Percentiles rank a stretch among this genome's conserved stretches.
Conservation (phyloP, 2,329 filamentous ascomycete genomes). For the Rutstroemia sp. region DNA sequence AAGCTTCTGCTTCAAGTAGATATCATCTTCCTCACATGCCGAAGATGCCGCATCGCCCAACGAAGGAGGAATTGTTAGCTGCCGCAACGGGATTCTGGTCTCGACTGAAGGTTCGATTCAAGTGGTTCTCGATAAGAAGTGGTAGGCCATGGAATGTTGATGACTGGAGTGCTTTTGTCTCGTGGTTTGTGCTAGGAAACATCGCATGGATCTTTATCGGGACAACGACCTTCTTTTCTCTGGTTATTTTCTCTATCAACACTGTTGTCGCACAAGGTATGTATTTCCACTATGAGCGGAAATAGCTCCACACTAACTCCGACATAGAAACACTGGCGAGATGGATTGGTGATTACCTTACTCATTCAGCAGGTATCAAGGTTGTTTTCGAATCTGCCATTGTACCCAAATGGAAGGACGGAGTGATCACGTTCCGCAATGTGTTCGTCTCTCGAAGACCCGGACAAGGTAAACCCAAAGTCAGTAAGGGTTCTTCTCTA, state of each 20-base stretch:
- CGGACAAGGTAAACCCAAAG: conserved; percentile 71
- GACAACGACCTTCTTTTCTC: conserved; percentile 93
- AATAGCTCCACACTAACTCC: background rate
- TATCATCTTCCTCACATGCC: conserved; percentile 52
- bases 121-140: conserved; percentile 95
- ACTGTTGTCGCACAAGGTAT: conserved; percentile 89
- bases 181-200: conserved; percentile 91
- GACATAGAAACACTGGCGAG: conserved; percentile 74
- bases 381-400: conserved; percentile 97
- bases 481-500: conserved; percentile 84
- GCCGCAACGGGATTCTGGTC: conserved; percentile 93
- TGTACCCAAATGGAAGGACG: conserved; percentile 90
- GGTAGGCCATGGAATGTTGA: conserved; percentile 91
- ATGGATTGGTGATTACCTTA: conserved; percentile 93
- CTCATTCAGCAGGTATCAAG: conserved; percentile 83
- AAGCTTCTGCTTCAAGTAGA: conserved; percentile 33
- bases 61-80: conserved; percentile 85
- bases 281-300: conserved; percentile 24
- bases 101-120: conserved; percentile 82
- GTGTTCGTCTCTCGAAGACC: conserved; percentile 91
- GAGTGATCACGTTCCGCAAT: conserved; percentile 93
- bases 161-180: conserved; percentile 91
- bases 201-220: conserved; percentile 93
- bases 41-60: conserved; percentile 78
- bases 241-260: conserved; percentile 86